phyloP scores from a whole-genome alignment of 768 basidiomycete species.

The Zangia roseola region DNA sequence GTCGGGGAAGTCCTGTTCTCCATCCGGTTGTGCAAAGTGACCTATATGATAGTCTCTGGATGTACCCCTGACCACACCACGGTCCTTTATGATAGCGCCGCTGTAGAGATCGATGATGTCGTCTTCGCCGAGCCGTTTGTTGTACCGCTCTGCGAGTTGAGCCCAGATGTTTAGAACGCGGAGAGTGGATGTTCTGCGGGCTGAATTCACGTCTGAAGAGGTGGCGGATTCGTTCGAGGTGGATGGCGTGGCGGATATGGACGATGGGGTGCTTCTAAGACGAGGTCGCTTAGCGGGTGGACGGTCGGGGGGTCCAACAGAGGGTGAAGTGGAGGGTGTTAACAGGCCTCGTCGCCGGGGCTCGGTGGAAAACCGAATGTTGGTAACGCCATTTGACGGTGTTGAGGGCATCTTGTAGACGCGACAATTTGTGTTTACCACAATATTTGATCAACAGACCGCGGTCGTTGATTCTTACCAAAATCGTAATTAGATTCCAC shows the following conservation, averaged over 20 bases:
- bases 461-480: too few species aligned
- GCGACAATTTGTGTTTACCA: conserved; percentile 1
- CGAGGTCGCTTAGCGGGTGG: conserved; percentile 52
- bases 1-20: conserved; percentile 40
- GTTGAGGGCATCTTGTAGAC: conserved; percentile 12
- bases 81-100: conserved; percentile 62
- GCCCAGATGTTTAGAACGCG: conserved; percentile 66
- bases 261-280: conserved; percentile 43
- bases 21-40: conserved; percentile 42
- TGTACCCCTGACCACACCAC: conserved; percentile 57
- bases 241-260: conserved; percentile 36
- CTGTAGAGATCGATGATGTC: conserved; percentile 73
- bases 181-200: conserved; percentile 50
- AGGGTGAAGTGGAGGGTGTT: conserved; percentile 31
- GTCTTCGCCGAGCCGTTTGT: conserved; percentile 68
- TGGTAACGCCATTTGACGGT: neutral
- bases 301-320: conserved; percentile 31
- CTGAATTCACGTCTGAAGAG: conserved; percentile 47
- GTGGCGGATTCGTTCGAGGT: conserved; percentile 28
- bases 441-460: conserved; percentile 12
- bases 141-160: conserved; percentile 66
- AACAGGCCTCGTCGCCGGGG: conserved; percentile 17
- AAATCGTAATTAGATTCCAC: too few species aligned
- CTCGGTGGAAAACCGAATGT: conserved; percentile 7
- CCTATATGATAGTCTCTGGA: conserved; percentile 50